Evolutionary conservation across 345 rosid genomes (phyloP).

Genomic region (Lepidium aucheri): DNA sequence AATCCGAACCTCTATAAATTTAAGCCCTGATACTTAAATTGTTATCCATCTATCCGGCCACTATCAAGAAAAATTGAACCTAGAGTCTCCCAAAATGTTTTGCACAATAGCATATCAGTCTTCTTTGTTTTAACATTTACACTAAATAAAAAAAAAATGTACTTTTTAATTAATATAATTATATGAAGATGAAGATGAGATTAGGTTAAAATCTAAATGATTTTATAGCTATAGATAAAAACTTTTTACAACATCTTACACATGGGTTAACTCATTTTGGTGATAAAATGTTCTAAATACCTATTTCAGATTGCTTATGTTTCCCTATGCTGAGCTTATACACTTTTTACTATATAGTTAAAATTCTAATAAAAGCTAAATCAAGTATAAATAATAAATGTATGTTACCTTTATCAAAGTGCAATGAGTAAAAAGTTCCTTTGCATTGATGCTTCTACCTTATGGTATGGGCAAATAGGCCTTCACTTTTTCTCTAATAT

Average conservation of each 20-base stretch:
- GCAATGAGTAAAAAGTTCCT: not conserved
- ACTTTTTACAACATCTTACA: not conserved
- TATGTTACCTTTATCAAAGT: not conserved
- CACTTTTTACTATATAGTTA: not conserved
- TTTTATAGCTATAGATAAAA: not conserved
- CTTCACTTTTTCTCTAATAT: not conserved
- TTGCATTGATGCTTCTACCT: slow-evolving; percentile 1
- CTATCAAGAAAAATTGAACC: no score
- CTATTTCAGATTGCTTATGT: not conserved
- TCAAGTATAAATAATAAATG: not conserved
- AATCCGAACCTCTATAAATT: no score
- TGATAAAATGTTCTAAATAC: not conserved
- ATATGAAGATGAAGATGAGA: no score
- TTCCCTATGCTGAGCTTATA: not conserved
- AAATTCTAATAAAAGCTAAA: not conserved
- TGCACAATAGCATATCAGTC: no score
- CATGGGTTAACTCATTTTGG: not conserved
- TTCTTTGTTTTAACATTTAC: no score
- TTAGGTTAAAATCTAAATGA: no score
- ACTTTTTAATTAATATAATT: no score
- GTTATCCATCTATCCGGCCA: no score
- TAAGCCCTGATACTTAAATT: no score
- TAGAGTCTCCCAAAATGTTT: no score
- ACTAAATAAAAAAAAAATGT: not conserved
- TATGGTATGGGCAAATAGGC: not conserved